Evolutionary conservation across 768 basidiomycete genomes (phyloP).

Genomic region (Panus rudis): DNA sequence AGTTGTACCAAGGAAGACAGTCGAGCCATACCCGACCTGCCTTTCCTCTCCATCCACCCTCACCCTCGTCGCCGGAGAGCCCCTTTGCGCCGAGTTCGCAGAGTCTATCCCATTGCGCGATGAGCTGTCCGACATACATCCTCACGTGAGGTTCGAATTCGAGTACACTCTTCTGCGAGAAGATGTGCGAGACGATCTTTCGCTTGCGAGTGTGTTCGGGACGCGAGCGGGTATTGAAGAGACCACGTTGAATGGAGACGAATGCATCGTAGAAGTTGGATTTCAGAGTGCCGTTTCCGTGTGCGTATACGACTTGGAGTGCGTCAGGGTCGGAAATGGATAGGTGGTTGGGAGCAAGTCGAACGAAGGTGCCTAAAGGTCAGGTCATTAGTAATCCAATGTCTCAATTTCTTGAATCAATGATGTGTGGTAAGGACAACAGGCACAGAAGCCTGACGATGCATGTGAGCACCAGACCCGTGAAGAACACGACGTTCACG

Average conservation of each 20-base stretch:
- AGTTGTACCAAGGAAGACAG: slow-evolving; percentile 65
- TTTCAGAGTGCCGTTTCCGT: slow-evolving; percentile 83
- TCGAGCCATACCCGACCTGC: slow-evolving; percentile 68
- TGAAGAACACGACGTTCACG: too few species aligned
- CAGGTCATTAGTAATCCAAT: too few species aligned
- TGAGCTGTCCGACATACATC: slow-evolving; percentile 47
- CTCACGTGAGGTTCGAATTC: slow-evolving; percentile 87
- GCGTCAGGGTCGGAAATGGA: slow-evolving; percentile 64
- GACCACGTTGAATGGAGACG: slow-evolving; percentile 37
- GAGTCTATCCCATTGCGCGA: slow-evolving; percentile 73
- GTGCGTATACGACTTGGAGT: slow-evolving; percentile 68
- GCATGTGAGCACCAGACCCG: too few species aligned
- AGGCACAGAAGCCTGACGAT: too few species aligned
- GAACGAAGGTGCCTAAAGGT: slow-evolving; percentile 31
- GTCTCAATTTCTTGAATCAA: too few species aligned
- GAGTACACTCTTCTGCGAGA: slow-evolving; percentile 76
- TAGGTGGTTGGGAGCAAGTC: slow-evolving; percentile 39
- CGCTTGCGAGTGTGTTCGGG: slow-evolving; percentile 80
- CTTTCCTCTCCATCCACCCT: slow-evolving; percentile 51
- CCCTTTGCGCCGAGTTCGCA: slow-evolving; percentile 49
- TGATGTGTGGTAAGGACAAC: too few species aligned
- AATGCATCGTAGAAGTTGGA: slow-evolving; percentile 38
- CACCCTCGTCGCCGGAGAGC: slow-evolving; percentile 51
- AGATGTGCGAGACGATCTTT: slow-evolving; percentile 84
- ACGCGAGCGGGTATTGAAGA: slow-evolving; percentile 77